Evolutionary conservation across 345 rosid species (phyloP).

Genomic region (Brassica nigra): DNA sequence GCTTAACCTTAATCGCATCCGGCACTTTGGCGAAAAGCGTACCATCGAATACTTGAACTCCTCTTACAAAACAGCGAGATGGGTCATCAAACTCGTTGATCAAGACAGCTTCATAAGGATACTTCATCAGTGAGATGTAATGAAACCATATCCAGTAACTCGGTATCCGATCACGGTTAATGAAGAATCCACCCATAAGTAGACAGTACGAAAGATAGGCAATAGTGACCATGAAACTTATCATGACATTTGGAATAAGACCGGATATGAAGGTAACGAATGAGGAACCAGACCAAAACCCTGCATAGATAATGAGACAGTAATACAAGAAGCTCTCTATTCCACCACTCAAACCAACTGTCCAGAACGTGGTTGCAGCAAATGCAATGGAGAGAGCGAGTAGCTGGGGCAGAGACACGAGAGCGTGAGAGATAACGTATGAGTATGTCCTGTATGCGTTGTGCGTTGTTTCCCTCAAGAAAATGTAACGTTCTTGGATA

Average conservation of each 20-base stretch:
- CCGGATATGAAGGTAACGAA: neutral
- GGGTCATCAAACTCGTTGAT: neutral
- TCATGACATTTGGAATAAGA: neutral
- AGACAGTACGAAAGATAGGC: neutral
- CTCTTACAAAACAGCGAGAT: neutral
- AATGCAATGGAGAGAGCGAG: neutral
- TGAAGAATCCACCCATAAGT: neutral
- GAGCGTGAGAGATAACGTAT: neutral
- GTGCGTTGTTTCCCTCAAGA: neutral
- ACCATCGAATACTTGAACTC: constrained; percentile 1
- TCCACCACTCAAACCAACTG: neutral
- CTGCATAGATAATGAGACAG: neutral
- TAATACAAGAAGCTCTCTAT: neutral
- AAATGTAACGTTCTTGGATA: neutral
- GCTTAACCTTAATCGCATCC: neutral
- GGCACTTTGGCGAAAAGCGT: neutral
- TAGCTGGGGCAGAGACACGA: neutral
- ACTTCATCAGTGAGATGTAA: neutral
- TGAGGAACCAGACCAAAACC: neutral
- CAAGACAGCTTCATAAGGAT: neutral
- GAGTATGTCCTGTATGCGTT: neutral
- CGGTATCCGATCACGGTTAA: neutral
- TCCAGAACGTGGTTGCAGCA: neutral
- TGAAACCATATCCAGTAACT: neutral
- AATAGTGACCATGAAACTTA: neutral